Evolutionary conservation across 805 yeast genomes (phyloP).

Genomic region (Yarrowia bubula): DNA sequence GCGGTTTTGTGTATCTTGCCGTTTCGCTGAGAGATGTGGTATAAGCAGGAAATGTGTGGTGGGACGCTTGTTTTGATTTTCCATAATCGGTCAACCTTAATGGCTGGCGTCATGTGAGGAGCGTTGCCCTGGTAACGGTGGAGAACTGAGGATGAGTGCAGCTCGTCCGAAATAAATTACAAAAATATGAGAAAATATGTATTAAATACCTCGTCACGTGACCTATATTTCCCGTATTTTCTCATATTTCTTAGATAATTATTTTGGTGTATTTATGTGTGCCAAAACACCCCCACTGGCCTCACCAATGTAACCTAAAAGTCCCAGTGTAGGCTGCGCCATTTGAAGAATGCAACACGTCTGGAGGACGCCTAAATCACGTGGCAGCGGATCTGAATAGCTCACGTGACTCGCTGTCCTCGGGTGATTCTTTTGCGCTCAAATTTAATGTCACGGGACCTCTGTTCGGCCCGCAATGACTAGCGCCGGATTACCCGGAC

Average conservation of each 20-base stretch:
- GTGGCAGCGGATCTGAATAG: not conserved
- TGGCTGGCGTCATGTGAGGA: slow-evolving; percentile 1
- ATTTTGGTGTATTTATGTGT: not conserved
- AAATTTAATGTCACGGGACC: not conserved
- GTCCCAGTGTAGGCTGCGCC: not conserved
- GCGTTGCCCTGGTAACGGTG: slow-evolving; percentile 8
- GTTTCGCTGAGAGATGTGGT: not conserved
- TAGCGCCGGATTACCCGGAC: not conserved
- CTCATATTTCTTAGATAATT: not conserved
- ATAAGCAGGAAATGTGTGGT: not conserved
- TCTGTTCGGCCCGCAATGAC: not conserved
- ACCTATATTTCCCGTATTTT: no score
- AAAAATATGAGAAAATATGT: not conserved
- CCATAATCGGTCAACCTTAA: slow-evolving; percentile 24
- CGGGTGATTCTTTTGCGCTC: no score
- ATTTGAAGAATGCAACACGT: not conserved
- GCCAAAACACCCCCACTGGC: not conserved
- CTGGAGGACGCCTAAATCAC: not conserved
- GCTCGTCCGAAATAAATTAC: not conserved
- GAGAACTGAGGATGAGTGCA: not conserved
- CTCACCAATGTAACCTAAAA: not conserved
- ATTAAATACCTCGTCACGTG: no score
- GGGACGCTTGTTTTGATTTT: slow-evolving; percentile 20
- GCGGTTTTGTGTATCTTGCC: not conserved
- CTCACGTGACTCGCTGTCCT: not conserved